Evolutionary conservation across 257 asterid genomes (phyloP).

Genomic region (Scutellaria barbata): DNA sequence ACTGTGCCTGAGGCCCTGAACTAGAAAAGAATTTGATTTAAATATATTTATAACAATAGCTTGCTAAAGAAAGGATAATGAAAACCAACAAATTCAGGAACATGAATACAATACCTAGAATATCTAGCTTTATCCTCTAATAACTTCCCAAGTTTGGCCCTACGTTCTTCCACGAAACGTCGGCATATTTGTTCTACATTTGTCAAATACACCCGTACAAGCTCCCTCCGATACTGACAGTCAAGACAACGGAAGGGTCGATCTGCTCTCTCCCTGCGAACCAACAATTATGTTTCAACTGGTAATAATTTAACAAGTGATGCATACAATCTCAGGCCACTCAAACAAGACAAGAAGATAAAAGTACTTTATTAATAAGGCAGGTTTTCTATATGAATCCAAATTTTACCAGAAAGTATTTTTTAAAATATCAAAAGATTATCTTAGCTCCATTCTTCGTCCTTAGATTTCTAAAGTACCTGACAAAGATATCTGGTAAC

Average conservation of each 20-base stretch:
- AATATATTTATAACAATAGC: not conserved
- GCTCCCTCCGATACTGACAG: conserved; percentile 89
- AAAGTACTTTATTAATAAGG: conserved; percentile 5
- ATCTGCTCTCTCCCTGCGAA: conserved; percentile 86
- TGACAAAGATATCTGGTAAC: not conserved
- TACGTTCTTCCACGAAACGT: conserved; percentile 82
- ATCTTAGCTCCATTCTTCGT: conserved; percentile 12
- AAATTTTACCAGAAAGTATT: not conserved
- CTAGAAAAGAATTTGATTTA: not conserved
- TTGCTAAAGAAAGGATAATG: not conserved
- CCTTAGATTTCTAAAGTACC: conserved; percentile 2
- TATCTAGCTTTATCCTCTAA: conserved; percentile 88
- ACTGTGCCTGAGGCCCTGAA: conserved; percentile 7
- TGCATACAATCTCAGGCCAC: conserved; percentile 19
- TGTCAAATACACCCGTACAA: conserved; percentile 83
- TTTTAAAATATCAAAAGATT: not conserved
- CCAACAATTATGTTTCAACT: conserved; percentile 22
- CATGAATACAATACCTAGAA: conserved; percentile 67
- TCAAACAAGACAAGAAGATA: not conserved
- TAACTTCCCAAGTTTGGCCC: conserved; percentile 75
- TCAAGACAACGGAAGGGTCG: conserved; percentile 95
- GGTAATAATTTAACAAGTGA: not conserved
- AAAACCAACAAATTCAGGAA: conserved; percentile 17
- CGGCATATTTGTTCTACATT: conserved; percentile 94
- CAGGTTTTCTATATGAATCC: not conserved